phyloP scores from a whole-genome alignment of 257 asterid genomes.

The Fraxinus excelsior region DNA sequence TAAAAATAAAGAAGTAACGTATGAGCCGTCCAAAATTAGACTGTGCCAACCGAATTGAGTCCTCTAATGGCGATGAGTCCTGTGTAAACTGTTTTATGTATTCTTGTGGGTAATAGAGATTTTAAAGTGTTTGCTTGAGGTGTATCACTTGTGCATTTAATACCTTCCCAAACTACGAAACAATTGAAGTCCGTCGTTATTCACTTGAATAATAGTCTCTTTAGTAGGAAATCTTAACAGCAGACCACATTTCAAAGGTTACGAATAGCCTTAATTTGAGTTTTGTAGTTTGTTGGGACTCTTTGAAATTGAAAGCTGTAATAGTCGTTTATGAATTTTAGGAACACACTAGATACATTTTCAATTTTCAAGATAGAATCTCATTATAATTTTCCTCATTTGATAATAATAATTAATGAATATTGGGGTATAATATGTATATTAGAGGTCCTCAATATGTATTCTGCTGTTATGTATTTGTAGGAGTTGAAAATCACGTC shows the following conservation, averaged over 20 bases:
- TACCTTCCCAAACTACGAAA: background rate
- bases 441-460: no score
- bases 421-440: no score
- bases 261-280: background rate
- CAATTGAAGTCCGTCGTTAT: background rate
- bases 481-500: no score
- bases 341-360: background rate
- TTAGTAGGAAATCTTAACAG: conserved; percentile 9
- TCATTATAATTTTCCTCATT: no score
- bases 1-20: no score
- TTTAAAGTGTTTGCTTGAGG: background rate
- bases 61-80: no score
- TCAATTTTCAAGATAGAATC: no score
- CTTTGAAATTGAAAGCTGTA: background rate
- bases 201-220: background rate
- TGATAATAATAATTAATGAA: no score
- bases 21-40: background rate
- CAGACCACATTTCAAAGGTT: background rate
- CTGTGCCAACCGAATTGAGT: no score
- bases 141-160: background rate
- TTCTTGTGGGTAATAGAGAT: background rate
- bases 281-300: background rate
- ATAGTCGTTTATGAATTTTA: background rate
- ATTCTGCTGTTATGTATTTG: no score
- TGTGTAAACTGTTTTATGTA: background rate